Evolutionary conservation across 805 yeast species (phyloP).

Genomic region (Wickerhamiella musiphila): DNA sequence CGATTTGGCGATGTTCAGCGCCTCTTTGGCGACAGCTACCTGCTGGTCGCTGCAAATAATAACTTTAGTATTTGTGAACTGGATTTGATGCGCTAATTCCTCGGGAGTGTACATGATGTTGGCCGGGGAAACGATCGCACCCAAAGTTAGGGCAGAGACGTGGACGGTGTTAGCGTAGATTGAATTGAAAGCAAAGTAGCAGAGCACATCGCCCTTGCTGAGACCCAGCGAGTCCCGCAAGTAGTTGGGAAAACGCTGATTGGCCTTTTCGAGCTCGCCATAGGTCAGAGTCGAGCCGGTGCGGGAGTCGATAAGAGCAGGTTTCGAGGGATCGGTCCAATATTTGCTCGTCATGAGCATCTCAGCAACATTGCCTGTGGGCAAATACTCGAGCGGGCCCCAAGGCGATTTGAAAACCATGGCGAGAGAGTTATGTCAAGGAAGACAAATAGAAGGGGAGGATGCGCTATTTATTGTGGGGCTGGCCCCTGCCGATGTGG

Average conservation of each 20-base stretch:
- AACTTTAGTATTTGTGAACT: neutral
- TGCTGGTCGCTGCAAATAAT: neutral
- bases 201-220: conserved; percentile 15
- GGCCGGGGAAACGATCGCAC: conserved; percentile 19
- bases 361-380: neutral
- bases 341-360: no score
- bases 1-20: neutral
- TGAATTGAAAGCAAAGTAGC: conserved; percentile 15
- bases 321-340: no score
- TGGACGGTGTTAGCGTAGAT: conserved; percentile 16
- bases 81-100: conserved; percentile 16
- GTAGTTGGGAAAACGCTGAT: conserved; percentile 8
- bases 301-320: neutral
- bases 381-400: neutral
- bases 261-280: neutral
- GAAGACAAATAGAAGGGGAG: no score
- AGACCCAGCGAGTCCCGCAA: conserved; percentile 10
- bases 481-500: no score
- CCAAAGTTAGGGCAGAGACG: conserved; percentile 14
- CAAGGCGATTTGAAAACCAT: conserved; percentile 1
- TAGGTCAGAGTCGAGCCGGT: neutral
- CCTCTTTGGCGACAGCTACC: neutral
- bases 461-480: no score
- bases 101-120: conserved; percentile 16
- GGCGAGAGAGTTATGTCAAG: no score